These are phyloP conservation scores for Nicotiana obtusifolia DNA, from an alignment of 257 asterid genomes.

Conservation along the genomic window DNA sequence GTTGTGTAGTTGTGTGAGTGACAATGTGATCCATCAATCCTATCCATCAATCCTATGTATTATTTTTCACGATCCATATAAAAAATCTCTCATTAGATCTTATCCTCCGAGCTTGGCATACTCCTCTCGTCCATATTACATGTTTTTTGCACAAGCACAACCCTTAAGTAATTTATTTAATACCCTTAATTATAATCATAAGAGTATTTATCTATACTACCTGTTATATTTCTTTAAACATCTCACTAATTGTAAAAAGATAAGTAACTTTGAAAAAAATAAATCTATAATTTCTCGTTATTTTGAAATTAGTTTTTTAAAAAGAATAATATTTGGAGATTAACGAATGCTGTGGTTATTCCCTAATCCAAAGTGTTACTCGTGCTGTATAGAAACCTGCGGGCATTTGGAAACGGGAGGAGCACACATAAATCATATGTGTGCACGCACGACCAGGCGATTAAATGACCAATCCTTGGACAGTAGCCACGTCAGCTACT, in stretches of 20 bases:
- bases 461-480: slow-evolving; percentile 2
- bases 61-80: too few relatives aligned
- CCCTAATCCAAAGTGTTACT: background rate
- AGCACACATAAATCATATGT: background rate
- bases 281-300: too few relatives aligned
- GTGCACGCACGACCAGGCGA: background rate
- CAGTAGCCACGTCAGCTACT: background rate
- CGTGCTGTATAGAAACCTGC: background rate
- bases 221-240: too few relatives aligned
- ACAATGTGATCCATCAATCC: too few relatives aligned
- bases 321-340: too few relatives aligned
- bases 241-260: too few relatives aligned
- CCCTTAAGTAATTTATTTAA: background rate
- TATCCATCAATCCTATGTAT: too few relatives aligned
- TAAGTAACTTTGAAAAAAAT: too few relatives aligned
- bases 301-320: too few relatives aligned
- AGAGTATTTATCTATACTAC: background rate
- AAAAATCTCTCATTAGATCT: background rate
- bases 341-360: too few relatives aligned
- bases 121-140: background rate
- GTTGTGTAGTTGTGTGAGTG: too few relatives aligned
- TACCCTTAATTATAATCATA: background rate
- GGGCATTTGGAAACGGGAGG: background rate
- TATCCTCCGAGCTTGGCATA: background rate
- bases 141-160: background rate